Evolutionary conservation across 805 yeast genomes (phyloP).

Genomic region (Saccharomycopsis oosterbeekiorum): DNA sequence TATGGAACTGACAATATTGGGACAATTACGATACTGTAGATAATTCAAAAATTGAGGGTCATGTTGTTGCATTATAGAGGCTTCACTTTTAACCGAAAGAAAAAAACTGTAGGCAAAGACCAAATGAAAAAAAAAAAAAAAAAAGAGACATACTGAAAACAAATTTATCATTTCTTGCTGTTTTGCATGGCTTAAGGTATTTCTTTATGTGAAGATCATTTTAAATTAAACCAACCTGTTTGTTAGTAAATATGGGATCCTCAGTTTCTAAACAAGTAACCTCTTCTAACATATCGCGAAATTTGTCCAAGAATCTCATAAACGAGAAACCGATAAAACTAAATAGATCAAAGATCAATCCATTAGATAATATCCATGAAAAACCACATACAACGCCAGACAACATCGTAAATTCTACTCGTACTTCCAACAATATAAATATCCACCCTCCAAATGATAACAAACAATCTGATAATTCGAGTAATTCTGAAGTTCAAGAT

Average conservation of each 20-base stretch:
- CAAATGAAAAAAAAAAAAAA: too few relatives aligned
- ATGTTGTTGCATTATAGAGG: too few relatives aligned
- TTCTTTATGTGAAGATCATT: too few relatives aligned
- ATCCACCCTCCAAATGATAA: background rate
- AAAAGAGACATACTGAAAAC: too few relatives aligned
- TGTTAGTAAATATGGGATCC: constrained; percentile 8
- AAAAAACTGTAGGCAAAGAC: too few relatives aligned
- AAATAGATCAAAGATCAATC: constrained; percentile 9
- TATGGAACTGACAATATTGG: too few relatives aligned
- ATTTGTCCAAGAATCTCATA: constrained; percentile 8
- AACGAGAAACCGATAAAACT: background rate
- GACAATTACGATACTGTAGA: too few relatives aligned
- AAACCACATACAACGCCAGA: background rate
- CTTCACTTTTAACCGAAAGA: too few relatives aligned
- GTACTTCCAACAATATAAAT: background rate
- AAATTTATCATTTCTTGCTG: too few relatives aligned
- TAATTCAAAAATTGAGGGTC: too few relatives aligned
- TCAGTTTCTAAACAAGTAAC: constrained; percentile 13
- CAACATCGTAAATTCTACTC: background rate
- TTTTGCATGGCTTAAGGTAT: too few relatives aligned
- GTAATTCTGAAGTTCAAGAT: background rate
- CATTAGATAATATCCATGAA: constrained; percentile 1
- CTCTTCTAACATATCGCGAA: background rate
- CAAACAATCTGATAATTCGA: background rate
- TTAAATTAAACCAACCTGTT: too few relatives aligned